Conservation (phyloP, 345 rosid species). For the Pugionium cornutum region DNA sequence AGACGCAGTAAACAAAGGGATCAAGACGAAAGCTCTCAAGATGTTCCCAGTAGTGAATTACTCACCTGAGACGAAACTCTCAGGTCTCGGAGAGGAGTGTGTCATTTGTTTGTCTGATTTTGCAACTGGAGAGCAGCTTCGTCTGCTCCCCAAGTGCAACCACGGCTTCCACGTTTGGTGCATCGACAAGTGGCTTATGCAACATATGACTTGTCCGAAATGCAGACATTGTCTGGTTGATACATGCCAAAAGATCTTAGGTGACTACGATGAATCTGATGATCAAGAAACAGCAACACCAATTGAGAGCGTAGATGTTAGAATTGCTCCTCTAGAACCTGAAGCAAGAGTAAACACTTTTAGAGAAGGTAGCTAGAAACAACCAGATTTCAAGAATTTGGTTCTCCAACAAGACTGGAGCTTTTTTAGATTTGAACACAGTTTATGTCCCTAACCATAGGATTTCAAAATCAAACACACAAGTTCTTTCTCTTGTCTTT, state of each 20-base stretch:
- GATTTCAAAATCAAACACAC: conserved; percentile 11
- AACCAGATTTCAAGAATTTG: conserved; percentile 6
- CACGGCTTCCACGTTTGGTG: conserved; percentile 58
- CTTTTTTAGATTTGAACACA: conserved; percentile 10
- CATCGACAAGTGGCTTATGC: conserved; percentile 57
- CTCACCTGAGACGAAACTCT: conserved; percentile 44
- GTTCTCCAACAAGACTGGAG: conserved; percentile 17
- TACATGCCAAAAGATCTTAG: conserved; percentile 43
- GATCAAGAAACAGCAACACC: conserved; percentile 25
- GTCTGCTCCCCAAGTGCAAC: conserved; percentile 58
- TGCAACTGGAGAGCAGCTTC: conserved; percentile 46
- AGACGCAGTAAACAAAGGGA: conserved; percentile 39
- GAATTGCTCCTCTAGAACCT: conserved; percentile 44
- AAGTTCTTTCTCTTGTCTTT: background rate
- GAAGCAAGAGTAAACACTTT: conserved; percentile 41
- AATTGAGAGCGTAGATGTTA: conserved; percentile 31
- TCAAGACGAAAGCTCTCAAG: conserved; percentile 50
- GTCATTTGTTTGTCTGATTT: conserved; percentile 62
- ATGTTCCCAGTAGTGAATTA: conserved; percentile 52
- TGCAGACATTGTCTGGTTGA: conserved; percentile 59
- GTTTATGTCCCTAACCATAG: conserved; percentile 18
- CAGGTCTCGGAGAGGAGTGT: conserved; percentile 57
- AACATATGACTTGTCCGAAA: conserved; percentile 57
- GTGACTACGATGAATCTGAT: conserved; percentile 28
- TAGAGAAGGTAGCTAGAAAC: conserved; percentile 33